A percentile compares a stretch with the other conserved stretches of the same genome.
These are phyloP conservation scores for Akanthomyces dipterigenus DNA, from an alignment of 2,329 filamentous ascomycete species.

Conservation along the genomic window DNA sequence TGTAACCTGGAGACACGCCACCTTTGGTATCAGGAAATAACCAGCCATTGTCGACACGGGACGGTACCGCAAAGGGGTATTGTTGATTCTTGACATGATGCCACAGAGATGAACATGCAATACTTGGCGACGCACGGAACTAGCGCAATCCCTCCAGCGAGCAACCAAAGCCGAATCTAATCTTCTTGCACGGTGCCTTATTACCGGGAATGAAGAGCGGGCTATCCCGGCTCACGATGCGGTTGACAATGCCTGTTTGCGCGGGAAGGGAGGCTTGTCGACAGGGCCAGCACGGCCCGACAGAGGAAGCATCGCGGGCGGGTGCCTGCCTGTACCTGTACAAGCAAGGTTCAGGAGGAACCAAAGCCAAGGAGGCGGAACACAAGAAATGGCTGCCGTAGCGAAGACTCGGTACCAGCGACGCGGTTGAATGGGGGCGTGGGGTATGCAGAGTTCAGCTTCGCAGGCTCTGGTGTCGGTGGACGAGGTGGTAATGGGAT, in stretches of 20 bases:
- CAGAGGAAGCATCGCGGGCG: not conserved
- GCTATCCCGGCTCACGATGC: not conserved
- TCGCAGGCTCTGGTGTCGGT: not conserved
- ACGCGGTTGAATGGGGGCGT: not conserved
- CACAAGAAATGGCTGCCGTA: not conserved
- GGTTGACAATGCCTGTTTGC: not conserved
- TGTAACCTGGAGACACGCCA: conserved; percentile 3
- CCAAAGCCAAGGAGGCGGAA: not conserved
- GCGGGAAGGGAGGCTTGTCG: not conserved
- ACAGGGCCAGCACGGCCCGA: not conserved
- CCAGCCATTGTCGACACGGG: not conserved
- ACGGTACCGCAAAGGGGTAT: not conserved
- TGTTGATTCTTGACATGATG: not conserved
- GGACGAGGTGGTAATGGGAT: not conserved
- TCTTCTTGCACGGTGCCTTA: not conserved
- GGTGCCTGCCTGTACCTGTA: not conserved
- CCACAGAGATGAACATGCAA: not conserved
- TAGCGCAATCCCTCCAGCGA: not conserved
- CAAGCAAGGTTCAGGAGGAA: not conserved
- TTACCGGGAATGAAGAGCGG: not conserved
- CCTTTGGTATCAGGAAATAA: not conserved
- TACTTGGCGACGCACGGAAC: not conserved
- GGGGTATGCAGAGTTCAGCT: conserved; percentile 1
- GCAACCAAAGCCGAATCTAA: not conserved
- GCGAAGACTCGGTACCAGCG: not conserved